Evolutionary conservation across 345 rosid species (phyloP).

Genomic region (Leavenworthia alabamica): DNA sequence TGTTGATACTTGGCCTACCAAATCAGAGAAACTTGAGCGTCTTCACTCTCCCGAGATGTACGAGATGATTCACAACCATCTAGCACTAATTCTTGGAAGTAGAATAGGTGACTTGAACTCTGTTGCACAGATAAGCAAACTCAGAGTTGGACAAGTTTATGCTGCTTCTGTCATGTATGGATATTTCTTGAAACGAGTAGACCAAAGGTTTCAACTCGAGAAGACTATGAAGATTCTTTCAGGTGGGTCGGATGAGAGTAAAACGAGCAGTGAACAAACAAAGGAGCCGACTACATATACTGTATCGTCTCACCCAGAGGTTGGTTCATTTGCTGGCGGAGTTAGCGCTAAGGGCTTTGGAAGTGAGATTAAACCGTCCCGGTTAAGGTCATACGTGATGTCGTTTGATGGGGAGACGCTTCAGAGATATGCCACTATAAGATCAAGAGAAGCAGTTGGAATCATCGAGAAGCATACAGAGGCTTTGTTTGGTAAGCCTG

Average conservation of each 20-base stretch:
- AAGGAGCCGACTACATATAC: slow-evolving; percentile 23
- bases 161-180: slow-evolving; percentile 99
- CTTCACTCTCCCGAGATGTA: slow-evolving; percentile 88
- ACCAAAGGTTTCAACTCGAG: slow-evolving; percentile 95
- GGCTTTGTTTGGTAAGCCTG: slow-evolving; percentile 89
- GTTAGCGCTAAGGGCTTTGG: slow-evolving; percentile 53
- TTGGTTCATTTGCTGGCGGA: slow-evolving; percentile 49
- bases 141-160: slow-evolving; percentile 94
- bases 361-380: slow-evolving; percentile 50
- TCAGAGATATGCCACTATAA: slow-evolving; percentile 81
- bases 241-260: slow-evolving; percentile 33
- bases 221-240: slow-evolving; percentile 86
- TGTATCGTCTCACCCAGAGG: slow-evolving; percentile 56
- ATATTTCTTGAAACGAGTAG: slow-evolving; percentile 87
- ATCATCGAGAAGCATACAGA: slow-evolving; percentile 96
- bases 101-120: slow-evolving; percentile 48
- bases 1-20: slow-evolving; percentile 61
- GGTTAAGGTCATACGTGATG: slow-evolving; percentile 79
- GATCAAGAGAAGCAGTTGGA: slow-evolving; percentile 86
- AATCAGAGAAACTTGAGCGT: slow-evolving; percentile 56
- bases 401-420: slow-evolving; percentile 89
- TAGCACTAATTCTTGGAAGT: slow-evolving; percentile 71
- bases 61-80: slow-evolving; percentile 96
- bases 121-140: slow-evolving; percentile 74
- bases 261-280: slow-evolving; percentile 23